A percentile compares a stretch with the other conserved stretches of the same genome.
Conservation (phyloP, 2,329 filamentous ascomycete genomes). For the Paraphaeosphaeria sporulosa region DNA sequence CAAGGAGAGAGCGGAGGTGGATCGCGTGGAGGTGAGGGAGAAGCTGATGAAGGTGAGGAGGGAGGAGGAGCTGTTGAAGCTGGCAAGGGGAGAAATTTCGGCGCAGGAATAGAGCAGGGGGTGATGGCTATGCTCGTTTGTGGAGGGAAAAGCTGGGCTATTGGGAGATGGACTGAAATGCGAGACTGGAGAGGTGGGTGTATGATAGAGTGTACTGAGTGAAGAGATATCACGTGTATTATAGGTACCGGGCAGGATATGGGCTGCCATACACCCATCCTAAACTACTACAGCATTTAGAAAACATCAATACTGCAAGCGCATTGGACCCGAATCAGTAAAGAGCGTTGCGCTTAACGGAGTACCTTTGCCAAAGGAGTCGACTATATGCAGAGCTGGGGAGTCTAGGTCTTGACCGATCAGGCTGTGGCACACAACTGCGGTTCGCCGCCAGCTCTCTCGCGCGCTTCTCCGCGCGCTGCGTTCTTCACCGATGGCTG, state of each 20-base stretch:
- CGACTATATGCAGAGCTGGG: too few species aligned
- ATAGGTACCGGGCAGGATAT: not conserved
- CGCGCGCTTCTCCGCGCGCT: conserved; percentile 4
- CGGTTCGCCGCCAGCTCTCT: not conserved
- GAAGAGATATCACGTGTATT: conserved; percentile 9
- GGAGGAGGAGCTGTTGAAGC: conserved; percentile 66
- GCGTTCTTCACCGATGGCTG: not conserved
- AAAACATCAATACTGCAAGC: not conserved
- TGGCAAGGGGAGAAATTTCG: conserved; percentile 57
- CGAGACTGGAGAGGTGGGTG: not conserved
- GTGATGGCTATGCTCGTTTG: too few species aligned
- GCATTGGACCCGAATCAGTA: not conserved
- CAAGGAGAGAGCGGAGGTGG: conserved; percentile 59
- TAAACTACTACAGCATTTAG: not conserved
- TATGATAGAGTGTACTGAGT: conserved; percentile 11
- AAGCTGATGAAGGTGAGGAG: conserved; percentile 65
- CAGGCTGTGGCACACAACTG: too few species aligned
- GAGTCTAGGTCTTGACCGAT: too few species aligned
- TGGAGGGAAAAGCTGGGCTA: too few species aligned
- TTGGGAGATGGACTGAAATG: not conserved
- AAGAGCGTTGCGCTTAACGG: not conserved
- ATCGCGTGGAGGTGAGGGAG: conserved; percentile 63
- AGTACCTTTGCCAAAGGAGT: too few species aligned
- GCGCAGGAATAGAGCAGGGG: not conserved
- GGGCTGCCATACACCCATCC: not conserved